Conservation (phyloP, 306 rosid species). For the Quillaja saponaria region DNA sequence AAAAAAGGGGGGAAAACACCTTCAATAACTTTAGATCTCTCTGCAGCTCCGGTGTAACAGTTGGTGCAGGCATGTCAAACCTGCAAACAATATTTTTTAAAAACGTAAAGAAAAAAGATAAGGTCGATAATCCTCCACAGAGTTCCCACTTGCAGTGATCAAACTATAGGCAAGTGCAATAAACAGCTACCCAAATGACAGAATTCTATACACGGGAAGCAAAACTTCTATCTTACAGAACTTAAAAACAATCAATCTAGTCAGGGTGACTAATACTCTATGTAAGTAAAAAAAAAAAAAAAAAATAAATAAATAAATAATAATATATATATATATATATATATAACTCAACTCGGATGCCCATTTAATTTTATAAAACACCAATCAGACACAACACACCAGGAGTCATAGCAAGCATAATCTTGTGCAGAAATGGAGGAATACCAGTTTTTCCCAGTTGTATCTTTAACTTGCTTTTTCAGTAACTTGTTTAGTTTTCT, state of each 20-base stretch:
- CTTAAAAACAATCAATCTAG: background rate
- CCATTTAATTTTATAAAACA: too few relatives aligned
- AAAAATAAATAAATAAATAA: too few relatives aligned
- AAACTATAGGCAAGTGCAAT: background rate
- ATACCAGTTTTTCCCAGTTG: slow-evolving; percentile 73
- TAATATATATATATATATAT: too few relatives aligned
- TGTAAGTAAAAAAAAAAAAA: background rate
- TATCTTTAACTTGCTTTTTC: slow-evolving; percentile 68
- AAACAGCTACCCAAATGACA: background rate
- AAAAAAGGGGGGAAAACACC: slow-evolving; percentile 39
- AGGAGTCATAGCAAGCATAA: background rate
- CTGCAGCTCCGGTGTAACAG: slow-evolving; percentile 74
- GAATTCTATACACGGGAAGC: background rate
- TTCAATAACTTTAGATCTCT: slow-evolving; percentile 69
- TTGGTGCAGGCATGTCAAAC: slow-evolving; percentile 87
- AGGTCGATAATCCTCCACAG: background rate
- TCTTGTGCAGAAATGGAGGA: background rate
- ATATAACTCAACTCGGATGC: too few relatives aligned
- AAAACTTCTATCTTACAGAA: background rate
- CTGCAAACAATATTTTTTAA: slow-evolving; percentile 34
- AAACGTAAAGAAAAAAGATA: slow-evolving; percentile 19
- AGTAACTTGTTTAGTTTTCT: slow-evolving; percentile 58
- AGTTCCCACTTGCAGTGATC: background rate
- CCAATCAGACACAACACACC: background rate
- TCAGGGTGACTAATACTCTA: background rate